phyloP scores from a whole-genome alignment of 2,329 filamentous ascomycete genomes.

The Penicillium occitanis region DNA sequence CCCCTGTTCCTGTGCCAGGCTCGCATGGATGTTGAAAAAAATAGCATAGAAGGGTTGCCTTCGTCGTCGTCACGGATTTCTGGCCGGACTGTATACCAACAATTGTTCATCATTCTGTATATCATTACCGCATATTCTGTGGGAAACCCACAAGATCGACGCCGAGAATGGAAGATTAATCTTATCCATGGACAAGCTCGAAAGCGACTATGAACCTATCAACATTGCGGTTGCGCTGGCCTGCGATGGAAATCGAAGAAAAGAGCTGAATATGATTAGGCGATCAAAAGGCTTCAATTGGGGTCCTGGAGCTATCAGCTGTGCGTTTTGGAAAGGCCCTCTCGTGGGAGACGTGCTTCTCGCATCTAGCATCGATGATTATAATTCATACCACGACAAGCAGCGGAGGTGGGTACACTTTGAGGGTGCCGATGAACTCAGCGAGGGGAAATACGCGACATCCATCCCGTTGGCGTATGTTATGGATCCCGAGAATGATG shows the following conservation, averaged over 20 bases:
- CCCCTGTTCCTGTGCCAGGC: conserved; percentile 44
- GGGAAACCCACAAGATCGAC: conserved; percentile 52
- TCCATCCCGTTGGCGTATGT: conserved; percentile 51
- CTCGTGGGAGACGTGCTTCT: conserved; percentile 49
- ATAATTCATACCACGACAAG: conserved; percentile 20
- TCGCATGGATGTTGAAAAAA: conserved; percentile 54
- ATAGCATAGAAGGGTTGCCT: conserved; percentile 30
- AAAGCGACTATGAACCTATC: conserved; percentile 44
- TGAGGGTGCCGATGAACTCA: conserved; percentile 50
- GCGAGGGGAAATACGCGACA: conserved; percentile 51
- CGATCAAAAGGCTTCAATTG: conserved; percentile 53
- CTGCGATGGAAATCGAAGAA: conserved; percentile 54
- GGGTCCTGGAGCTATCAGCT: conserved; percentile 48
- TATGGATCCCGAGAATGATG: conserved; percentile 51
- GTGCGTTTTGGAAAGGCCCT: conserved; percentile 54
- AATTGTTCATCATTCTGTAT: conserved; percentile 56
- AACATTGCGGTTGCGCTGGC: conserved; percentile 52
- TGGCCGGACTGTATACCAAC: conserved; percentile 49
- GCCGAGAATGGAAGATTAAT: conserved; percentile 40
- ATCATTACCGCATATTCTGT: conserved; percentile 44
- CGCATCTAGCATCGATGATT: conserved; percentile 39
- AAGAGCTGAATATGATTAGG: conserved; percentile 54
- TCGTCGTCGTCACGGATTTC: conserved; percentile 39
- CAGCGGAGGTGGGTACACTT: conserved; percentile 50
- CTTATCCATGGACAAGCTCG: conserved; percentile 49